phyloP scores from a whole-genome alignment of 805 yeast species.

The Myxozyma monticola region DNA sequence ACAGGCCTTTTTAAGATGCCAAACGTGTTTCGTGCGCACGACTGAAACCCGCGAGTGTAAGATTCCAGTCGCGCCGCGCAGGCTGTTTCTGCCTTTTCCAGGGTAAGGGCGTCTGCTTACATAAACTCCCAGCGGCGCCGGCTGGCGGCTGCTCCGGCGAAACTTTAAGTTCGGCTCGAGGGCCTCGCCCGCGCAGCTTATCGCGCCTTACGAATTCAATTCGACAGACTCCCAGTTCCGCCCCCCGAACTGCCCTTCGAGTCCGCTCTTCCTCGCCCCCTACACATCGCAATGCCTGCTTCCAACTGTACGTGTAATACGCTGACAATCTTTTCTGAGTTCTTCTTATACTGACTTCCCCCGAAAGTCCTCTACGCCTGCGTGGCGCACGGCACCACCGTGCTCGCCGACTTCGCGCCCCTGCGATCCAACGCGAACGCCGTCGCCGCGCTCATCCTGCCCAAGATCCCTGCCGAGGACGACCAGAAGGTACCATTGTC shows the following conservation, averaged over 20 bases:
- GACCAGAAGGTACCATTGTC: conserved; percentile 32
- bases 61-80: too few species aligned
- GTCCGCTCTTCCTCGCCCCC: background rate
- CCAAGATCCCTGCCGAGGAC: conserved; percentile 33
- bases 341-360: background rate
- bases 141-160: background rate
- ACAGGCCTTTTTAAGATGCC: too few species aligned
- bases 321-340: conserved; percentile 32
- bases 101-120: too few species aligned
- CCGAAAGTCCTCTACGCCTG: conserved; percentile 29
- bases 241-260: background rate
- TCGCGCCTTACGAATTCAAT: background rate
- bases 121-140: too few species aligned
- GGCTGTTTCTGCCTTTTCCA: too few species aligned
- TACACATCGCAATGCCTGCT: conserved; percentile 14
- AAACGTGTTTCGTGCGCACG: background rate
- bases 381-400: conserved; percentile 43
- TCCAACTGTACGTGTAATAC: conserved; percentile 23
- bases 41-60: background rate
- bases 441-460: conserved; percentile 29
- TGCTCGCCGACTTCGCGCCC: conserved; percentile 53
- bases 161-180: background rate
- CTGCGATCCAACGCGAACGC: conserved; percentile 52
- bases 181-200: conserved; percentile 1
- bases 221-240: background rate